A percentile compares a stretch with the other conserved stretches of the same genome.
Evolutionary conservation across 495 filamentous ascomycete species (phyloP).

Genomic region (Aspergillus saccharolyticus): DNA sequence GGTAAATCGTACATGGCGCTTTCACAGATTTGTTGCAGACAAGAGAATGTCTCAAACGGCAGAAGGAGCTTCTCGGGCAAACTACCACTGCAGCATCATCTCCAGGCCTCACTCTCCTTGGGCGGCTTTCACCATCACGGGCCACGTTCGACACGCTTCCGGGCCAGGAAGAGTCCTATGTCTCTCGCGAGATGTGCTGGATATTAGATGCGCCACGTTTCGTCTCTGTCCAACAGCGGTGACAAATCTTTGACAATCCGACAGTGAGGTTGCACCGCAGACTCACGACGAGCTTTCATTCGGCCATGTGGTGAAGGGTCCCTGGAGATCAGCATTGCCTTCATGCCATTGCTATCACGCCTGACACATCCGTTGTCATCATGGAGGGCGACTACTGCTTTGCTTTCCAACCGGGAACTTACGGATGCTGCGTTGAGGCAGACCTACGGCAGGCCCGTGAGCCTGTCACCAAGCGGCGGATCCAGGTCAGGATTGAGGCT

Average conservation of each 20-base stretch:
- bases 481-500: constrained; percentile 36
- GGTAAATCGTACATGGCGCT: too few relatives aligned
- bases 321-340: too few relatives aligned
- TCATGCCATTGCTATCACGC: constrained; percentile 30
- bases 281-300: constrained; percentile 21
- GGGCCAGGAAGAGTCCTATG: constrained; percentile 32
- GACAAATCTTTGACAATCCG: background rate
- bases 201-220: constrained; percentile 36
- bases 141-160: constrained; percentile 32
- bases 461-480: constrained; percentile 34
- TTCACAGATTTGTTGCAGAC: too few relatives aligned
- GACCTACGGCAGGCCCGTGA: constrained; percentile 28
- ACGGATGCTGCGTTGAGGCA: constrained; percentile 33
- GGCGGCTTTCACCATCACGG: constrained; percentile 39
- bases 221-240: constrained; percentile 22
- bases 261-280: background rate
- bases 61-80: too few relatives aligned
- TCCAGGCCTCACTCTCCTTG: constrained; percentile 35
- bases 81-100: too few relatives aligned
- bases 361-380: constrained; percentile 29
- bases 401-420: constrained; percentile 34
- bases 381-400: constrained; percentile 38
- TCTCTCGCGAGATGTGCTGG: constrained; percentile 38
- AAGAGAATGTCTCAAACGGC: too few relatives aligned
- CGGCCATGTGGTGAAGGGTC: constrained; percentile 38